A percentile compares a stretch with the other conserved stretches of the same genome.
Conservation (phyloP, 1,284 basidiomycete species). For the Filobasidium uniguttulatum region DNA sequence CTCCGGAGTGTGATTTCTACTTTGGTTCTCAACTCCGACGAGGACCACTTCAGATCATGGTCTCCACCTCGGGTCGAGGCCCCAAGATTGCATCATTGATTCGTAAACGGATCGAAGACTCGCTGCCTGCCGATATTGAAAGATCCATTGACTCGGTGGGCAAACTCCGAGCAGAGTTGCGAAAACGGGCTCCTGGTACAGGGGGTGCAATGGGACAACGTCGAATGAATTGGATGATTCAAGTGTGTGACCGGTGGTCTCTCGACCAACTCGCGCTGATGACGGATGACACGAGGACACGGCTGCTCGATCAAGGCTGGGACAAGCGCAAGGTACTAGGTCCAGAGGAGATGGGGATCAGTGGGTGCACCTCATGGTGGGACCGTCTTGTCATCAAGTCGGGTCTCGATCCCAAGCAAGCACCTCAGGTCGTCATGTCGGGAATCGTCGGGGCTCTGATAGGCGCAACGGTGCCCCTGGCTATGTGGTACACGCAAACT, state of each 20-base stretch:
- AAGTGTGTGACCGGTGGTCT: slow-evolving; percentile 64
- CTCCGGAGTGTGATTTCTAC: slow-evolving; percentile 91
- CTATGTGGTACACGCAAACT: no score
- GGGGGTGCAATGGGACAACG: slow-evolving; percentile 41
- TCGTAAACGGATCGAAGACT: slow-evolving; percentile 52
- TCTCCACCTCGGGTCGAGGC: slow-evolving; percentile 87
- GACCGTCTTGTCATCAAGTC: no score
- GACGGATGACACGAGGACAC: slow-evolving; percentile 27
- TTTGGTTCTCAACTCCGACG: slow-evolving; percentile 87
- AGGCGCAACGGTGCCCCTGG: no score
- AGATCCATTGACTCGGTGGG: slow-evolving; percentile 67
- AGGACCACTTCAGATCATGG: slow-evolving; percentile 87
- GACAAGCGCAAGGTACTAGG: slow-evolving; percentile 27
- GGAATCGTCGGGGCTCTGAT: no score
- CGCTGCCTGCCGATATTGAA: slow-evolving; percentile 59
- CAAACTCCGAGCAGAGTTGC: slow-evolving; percentile 36
- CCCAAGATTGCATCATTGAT: slow-evolving; percentile 82
- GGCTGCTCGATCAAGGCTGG: slow-evolving; percentile 34
- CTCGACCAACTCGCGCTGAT: slow-evolving; percentile 32
- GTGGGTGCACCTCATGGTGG: slow-evolving; percentile 1
- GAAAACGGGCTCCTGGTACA: slow-evolving; percentile 39
- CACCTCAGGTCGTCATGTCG: no score
- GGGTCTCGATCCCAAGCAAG: no score
- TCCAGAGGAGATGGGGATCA: slow-evolving; percentile 19
- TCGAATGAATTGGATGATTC: slow-evolving; percentile 93